Conservation (phyloP, 345 rosid species). For the Salix brachista region DNA sequence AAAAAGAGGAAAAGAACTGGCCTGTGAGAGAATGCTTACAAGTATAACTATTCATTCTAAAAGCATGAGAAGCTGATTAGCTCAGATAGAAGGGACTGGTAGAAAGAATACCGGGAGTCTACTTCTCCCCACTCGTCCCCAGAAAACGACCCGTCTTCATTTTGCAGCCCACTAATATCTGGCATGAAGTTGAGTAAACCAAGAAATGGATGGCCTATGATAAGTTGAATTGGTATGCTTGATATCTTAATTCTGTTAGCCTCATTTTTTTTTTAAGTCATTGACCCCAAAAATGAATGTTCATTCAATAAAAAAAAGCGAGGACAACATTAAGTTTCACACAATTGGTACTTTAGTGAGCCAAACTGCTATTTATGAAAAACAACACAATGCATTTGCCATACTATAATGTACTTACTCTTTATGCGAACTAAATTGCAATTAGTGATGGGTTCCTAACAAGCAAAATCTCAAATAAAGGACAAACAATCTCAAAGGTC, state of each 20-base stretch:
- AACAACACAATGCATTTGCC: background rate
- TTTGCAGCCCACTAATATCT: slow-evolving; percentile 79
- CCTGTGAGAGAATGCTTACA: background rate
- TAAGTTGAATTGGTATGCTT: background rate
- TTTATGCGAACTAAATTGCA: background rate
- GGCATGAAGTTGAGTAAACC: slow-evolving; percentile 29
- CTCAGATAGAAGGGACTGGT: background rate
- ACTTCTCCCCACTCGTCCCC: slow-evolving; percentile 98
- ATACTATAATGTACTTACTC: background rate
- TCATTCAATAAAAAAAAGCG: no score
- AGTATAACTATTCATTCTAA: background rate
- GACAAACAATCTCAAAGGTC: background rate
- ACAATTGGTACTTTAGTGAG: background rate
- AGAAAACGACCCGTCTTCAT: slow-evolving; percentile 90
- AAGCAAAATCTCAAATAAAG: background rate
- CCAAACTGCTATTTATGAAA: background rate
- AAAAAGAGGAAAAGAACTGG: background rate
- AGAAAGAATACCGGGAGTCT: slow-evolving; percentile 61
- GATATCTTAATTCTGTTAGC: background rate
- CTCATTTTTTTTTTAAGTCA: background rate
- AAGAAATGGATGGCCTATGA: background rate
- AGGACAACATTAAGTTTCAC: background rate
- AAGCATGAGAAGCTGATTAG: background rate
- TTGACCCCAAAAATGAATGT: background rate
- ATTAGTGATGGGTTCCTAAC: background rate